phyloP scores from a whole-genome alignment of 495 filamentous ascomycete species.

The Neurospora terricola region DNA sequence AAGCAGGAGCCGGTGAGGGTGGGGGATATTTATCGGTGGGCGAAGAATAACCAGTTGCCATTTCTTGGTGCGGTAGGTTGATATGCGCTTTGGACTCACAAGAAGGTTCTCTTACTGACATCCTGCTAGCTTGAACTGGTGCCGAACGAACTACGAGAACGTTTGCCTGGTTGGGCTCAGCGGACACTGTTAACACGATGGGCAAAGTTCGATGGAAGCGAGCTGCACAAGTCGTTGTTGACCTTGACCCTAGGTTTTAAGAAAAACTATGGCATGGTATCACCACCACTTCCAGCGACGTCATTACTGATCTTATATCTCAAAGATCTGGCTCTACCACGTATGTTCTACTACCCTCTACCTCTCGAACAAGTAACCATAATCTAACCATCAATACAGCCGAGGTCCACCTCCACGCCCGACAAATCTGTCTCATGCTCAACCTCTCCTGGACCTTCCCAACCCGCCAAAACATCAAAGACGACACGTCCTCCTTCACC shows the following conservation, averaged over 20 bases:
- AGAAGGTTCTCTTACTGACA: background rate
- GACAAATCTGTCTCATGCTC: conserved; percentile 47
- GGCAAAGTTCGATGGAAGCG: conserved; percentile 33
- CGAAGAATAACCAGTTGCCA: conserved; percentile 28
- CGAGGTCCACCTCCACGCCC: conserved; percentile 56
- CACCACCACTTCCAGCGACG: conserved; percentile 63
- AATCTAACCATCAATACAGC: conserved; percentile 15
- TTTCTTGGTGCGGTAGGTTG: conserved; percentile 30
- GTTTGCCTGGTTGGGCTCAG: conserved; percentile 50
- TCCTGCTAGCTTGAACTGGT: conserved; percentile 23
- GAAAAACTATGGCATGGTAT: conserved; percentile 54
- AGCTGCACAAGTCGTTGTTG: conserved; percentile 54
- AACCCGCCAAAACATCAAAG: conserved; percentile 11
- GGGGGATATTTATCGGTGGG: conserved; percentile 36
- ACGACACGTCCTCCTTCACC: background rate
- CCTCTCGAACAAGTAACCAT: too few species aligned
- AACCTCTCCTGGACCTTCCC: conserved; percentile 49
- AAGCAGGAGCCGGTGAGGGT: conserved; percentile 32
- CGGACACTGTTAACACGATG: conserved; percentile 44
- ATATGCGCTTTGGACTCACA: too few species aligned
- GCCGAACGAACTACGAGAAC: conserved; percentile 57
- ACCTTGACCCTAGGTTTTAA: conserved; percentile 53
- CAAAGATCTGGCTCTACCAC: conserved; percentile 63
- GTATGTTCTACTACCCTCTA: conserved; percentile 44
- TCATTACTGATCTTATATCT: conserved; percentile 60